phyloP scores from a whole-genome alignment of 2,329 filamentous ascomycete genomes.

The Fusarium xyrophilum region DNA sequence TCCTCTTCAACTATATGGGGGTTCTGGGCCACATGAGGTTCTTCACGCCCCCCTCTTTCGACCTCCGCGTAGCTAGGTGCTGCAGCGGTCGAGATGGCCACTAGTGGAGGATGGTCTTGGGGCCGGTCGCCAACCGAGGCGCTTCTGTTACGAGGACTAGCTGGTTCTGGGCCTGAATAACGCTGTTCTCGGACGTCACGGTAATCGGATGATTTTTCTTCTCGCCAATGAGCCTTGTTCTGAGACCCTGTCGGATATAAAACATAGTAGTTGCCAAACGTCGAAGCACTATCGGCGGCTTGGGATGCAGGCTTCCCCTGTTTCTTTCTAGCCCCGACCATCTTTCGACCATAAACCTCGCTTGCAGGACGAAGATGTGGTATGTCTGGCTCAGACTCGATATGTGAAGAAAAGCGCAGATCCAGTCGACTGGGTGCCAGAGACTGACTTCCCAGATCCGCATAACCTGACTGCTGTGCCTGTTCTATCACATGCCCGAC shows the following conservation, averaged over 20 bases:
- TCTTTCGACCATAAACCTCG: constrained; percentile 43
- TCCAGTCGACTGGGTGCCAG: background rate
- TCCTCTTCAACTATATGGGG: constrained; percentile 29
- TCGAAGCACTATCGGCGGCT: background rate
- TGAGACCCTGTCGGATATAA: background rate
- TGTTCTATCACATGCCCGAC: background rate
- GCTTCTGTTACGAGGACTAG: constrained; percentile 23
- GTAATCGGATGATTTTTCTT: constrained; percentile 16
- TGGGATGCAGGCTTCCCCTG: background rate
- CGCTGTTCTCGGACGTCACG: constrained; percentile 27
- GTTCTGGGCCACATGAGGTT: constrained; percentile 1
- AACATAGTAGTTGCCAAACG: background rate
- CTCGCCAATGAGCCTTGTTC: constrained; percentile 4
- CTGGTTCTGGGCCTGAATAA: constrained; percentile 6
- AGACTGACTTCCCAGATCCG: background rate
- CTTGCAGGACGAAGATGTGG: constrained; percentile 41
- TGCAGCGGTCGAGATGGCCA: background rate
- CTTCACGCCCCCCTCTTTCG: background rate
- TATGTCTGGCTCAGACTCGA: constrained; percentile 7
- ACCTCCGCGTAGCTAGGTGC: constrained; percentile 9
- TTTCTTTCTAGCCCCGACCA: background rate
- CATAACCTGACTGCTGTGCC: background rate
- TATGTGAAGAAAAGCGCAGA: background rate
- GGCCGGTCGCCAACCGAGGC: constrained; percentile 29
- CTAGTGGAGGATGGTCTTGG: background rate